Evolutionary conservation across 176 grass and related monocot genomes (phyloP), one percentile per base, ranked within the genome.

Genomic region (Raddia guianensis): DNA sequence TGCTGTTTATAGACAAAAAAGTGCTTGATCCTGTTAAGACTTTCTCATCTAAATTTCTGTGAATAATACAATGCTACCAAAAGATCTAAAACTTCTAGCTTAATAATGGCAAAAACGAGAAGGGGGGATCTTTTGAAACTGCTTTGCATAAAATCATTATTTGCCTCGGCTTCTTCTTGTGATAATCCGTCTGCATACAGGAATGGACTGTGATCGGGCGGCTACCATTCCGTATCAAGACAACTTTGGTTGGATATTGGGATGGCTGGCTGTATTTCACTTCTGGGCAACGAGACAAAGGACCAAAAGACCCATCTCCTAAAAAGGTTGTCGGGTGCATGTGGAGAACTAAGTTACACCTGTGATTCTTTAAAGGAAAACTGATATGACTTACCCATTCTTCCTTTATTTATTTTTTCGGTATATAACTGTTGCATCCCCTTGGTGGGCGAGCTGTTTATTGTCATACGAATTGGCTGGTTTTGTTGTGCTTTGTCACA

Each of bases 181-280:
- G 14, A 80, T 52, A 58, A 78, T 74, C 68, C 59, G 40, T 66
- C 44, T 86, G 81, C 79, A 37, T 70, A 33, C 80, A 98, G 95
- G 90, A 98, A 86, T 95, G 95, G 90, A 89, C 86, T 19, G 88
- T 98, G 60, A 87, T 93, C 46, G 92, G 95, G 72, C 74, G 86
- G 66, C 86, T 98, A 81, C 92, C 95, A 75, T 98, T 98, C 89
- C 83, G 92, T 62, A 93, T 98, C 86, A 98, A 98, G 90, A 98
- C 92, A 63, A 98, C 96, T 2, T 88, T 95, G 75, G 90, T 95
- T 82, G 96, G 92, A 62, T 95, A 89, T 75, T 98, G 90, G 88
- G 83, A 98, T 80, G 90, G 96, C 6, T 93, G 92, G 96, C 58
- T 98, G 32, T 91, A 98, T 89, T 98, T 95, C 73, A 98, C 92